Evolutionary conservation across 352 stramenopile species (phyloP).

Genomic region (Aphanomyces cochlioides): DNA sequence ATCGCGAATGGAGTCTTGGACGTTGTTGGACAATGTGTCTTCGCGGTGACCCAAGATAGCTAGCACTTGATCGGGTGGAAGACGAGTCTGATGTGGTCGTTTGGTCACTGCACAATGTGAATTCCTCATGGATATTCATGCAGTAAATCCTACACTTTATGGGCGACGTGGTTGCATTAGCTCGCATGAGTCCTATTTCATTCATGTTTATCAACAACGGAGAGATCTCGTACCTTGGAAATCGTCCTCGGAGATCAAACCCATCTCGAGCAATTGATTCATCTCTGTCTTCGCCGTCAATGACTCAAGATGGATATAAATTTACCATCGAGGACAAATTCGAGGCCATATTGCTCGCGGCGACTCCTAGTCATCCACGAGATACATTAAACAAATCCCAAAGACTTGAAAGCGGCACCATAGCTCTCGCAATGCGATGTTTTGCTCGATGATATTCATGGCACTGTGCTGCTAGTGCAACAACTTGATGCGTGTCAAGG

Average conservation of each 20-base stretch:
- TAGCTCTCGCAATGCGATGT: slow-evolving; percentile 6
- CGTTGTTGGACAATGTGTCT: neutral
- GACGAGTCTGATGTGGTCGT: neutral
- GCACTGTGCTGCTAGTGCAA: neutral
- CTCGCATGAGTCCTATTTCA: too few relatives aligned
- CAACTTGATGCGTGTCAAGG: neutral
- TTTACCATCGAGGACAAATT: slow-evolving; percentile 15
- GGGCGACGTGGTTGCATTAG: too few relatives aligned
- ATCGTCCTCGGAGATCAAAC: slow-evolving; percentile 1
- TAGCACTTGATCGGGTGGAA: neutral
- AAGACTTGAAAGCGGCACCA: neutral
- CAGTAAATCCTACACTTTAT: too few relatives aligned
- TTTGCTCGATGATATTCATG: slow-evolving; percentile 17
- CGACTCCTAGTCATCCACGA: slow-evolving; percentile 4
- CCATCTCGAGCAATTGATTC: slow-evolving; percentile 10
- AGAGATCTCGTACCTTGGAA: neutral
- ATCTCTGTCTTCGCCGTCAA: slow-evolving; percentile 1
- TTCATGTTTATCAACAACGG: too few relatives aligned
- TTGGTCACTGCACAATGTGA: neutral
- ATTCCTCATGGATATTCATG: neutral
- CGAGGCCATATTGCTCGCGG: slow-evolving; percentile 4
- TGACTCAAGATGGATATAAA: too few relatives aligned
- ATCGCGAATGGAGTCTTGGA: neutral
- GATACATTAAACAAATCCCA: neutral
- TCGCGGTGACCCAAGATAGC: neutral